These are phyloP conservation scores for Hymenotorrendiella dingleyae DNA, from an alignment of 2,329 filamentous ascomycete genomes.

Conservation along the genomic window DNA sequence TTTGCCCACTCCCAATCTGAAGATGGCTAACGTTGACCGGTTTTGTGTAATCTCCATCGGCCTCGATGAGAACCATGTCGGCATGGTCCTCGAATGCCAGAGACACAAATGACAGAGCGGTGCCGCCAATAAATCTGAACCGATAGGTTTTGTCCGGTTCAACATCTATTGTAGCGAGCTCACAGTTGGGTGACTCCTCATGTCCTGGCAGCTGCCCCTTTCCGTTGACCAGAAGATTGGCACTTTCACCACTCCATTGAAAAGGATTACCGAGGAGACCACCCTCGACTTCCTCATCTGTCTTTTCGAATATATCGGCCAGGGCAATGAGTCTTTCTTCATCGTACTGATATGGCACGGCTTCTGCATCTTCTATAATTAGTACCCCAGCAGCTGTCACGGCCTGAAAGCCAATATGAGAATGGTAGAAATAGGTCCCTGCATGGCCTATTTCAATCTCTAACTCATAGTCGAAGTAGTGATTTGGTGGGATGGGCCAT, in stretches of 20 bases:
- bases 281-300: conserved; percentile 44
- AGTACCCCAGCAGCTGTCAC: conserved; percentile 41
- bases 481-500: conserved; percentile 45
- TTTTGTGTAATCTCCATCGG: conserved; percentile 47
- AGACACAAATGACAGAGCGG: conserved; percentile 47
- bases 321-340: conserved; percentile 52
- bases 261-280: conserved; percentile 46
- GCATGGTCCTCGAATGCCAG: conserved; percentile 52
- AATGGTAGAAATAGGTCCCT: conserved; percentile 52
- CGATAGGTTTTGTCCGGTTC: conserved; percentile 56
- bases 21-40: conserved; percentile 35
- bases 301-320: conserved; percentile 51
- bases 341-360: conserved; percentile 52
- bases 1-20: conserved; percentile 44
- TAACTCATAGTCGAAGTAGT: conserved; percentile 51
- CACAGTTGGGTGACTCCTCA: conserved; percentile 29
- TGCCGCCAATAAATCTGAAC: conserved; percentile 52
- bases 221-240: conserved; percentile 53
- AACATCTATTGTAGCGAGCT: conserved; percentile 48
- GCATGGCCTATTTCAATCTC: conserved; percentile 36
- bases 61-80: conserved; percentile 52
- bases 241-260: conserved; percentile 52
- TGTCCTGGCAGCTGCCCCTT: conserved; percentile 39
- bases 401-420: conserved; percentile 47
- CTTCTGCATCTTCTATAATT: conserved; percentile 35